These are phyloP conservation scores for Xylariaceae sp. DNA, from an alignment of 2,329 filamentous ascomycete species.

Conservation along the genomic window DNA sequence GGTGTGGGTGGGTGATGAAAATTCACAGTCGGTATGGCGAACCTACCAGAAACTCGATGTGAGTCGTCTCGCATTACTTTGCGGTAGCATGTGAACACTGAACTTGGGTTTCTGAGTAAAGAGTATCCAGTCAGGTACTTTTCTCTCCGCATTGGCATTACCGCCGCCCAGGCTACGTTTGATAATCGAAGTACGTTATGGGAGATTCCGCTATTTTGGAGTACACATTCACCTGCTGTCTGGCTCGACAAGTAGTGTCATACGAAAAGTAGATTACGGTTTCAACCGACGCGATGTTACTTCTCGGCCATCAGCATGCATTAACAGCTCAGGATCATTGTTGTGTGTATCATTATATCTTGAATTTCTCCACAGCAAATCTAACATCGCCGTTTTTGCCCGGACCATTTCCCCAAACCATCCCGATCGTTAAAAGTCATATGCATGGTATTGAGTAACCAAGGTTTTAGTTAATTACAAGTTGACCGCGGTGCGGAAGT, in stretches of 20 bases:
- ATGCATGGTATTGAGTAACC: constrained; percentile 20
- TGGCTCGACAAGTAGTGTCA: background rate
- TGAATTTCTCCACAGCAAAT: constrained; percentile 33
- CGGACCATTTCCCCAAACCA: constrained; percentile 36
- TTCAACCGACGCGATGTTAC: constrained; percentile 7
- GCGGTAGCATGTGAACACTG: background rate
- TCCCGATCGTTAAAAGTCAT: constrained; percentile 38
- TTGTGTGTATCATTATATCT: constrained; percentile 25
- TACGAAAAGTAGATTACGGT: constrained; percentile 5
- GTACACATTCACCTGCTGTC: background rate
- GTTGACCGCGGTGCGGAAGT: constrained; percentile 91
- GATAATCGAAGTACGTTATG: constrained; percentile 7
- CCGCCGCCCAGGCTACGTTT: constrained; percentile 1
- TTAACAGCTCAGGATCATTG: constrained; percentile 3
- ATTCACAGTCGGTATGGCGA: background rate
- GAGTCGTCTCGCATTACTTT: background rate
- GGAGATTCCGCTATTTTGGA: constrained; percentile 13
- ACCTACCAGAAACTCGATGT: background rate
- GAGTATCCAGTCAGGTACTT: too few relatives aligned
- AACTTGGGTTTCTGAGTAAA: background rate
- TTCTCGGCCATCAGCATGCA: background rate
- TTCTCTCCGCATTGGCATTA: too few relatives aligned
- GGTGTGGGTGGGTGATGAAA: background rate
- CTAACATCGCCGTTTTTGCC: constrained; percentile 40
- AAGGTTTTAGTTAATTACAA: constrained; percentile 62